These are phyloP conservation scores for Fusarium veterinarium DNA, from an alignment of 2,329 filamentous ascomycete genomes.

Conservation along the genomic window DNA sequence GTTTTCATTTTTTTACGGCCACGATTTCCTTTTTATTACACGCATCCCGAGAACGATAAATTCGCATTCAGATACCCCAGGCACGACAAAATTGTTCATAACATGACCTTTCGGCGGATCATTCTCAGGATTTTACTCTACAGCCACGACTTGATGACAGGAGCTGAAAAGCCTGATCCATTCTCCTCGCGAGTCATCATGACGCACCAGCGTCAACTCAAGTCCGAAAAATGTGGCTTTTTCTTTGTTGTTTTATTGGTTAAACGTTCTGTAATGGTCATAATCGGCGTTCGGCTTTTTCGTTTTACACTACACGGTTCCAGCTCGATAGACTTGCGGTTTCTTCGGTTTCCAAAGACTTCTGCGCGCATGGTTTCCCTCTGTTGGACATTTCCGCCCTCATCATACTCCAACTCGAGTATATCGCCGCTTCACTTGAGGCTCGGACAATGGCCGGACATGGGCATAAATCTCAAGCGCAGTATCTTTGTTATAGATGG, in stretches of 20 bases:
- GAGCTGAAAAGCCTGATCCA: not conserved
- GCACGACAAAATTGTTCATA: constrained; percentile 52
- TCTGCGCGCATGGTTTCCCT: not conserved
- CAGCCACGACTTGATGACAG: constrained; percentile 29
- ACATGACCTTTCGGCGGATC: constrained; percentile 46
- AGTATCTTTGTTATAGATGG: constrained; percentile 21
- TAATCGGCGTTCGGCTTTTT: constrained; percentile 46
- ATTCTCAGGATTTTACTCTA: constrained; percentile 42
- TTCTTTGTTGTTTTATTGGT: constrained; percentile 37
- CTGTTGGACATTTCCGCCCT: not conserved
- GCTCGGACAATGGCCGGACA: not conserved
- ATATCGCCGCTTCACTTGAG: not conserved
- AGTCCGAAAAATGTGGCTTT: constrained; percentile 16
- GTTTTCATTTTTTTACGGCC: constrained; percentile 47
- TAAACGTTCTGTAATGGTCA: constrained; percentile 52
- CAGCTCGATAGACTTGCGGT: constrained; percentile 43
- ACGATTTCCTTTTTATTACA: constrained; percentile 49
- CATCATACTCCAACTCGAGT: not conserved
- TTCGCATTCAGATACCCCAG: constrained; percentile 55
- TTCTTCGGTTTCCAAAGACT: constrained; percentile 35
- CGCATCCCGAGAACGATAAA: constrained; percentile 50
- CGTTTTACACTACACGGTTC: constrained; percentile 42
- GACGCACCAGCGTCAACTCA: not conserved
- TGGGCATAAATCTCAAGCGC: constrained; percentile 3
- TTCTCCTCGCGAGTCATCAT: not conserved